Conservation (phyloP, 192 early-diverging fungal genomes). For the Coemansia sp. region DNA sequence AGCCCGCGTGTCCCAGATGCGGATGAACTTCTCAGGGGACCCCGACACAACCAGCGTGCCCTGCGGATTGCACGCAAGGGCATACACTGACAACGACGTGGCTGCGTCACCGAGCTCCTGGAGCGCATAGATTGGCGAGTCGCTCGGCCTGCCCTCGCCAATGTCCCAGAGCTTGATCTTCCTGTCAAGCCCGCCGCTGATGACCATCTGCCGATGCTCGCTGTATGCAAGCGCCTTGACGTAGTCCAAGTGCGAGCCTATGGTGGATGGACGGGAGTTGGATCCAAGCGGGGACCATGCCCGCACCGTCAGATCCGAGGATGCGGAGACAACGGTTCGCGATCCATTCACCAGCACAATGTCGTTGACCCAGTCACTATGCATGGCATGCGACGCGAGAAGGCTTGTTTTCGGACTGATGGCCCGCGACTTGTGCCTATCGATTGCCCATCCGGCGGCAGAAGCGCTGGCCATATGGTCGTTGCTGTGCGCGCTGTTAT, state of each 20-base stretch:
- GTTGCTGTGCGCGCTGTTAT: not conserved
- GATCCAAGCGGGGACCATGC: constrained; percentile 57
- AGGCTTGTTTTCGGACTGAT: constrained; percentile 62
- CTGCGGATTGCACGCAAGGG: constrained; percentile 75
- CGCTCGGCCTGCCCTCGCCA: constrained; percentile 53
- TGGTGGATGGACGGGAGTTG: constrained; percentile 41
- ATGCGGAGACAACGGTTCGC: constrained; percentile 75
- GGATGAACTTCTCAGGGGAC: constrained; percentile 89
- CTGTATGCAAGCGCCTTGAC: constrained; percentile 88
- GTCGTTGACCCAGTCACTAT: constrained; percentile 98
- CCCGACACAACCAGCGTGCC: constrained; percentile 85
- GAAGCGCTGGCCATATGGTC: not conserved
- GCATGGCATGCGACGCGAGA: constrained; percentile 70
- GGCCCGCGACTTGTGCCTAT: constrained; percentile 30
- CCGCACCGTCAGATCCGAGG: constrained; percentile 86
- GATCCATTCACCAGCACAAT: constrained; percentile 55
- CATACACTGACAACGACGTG: constrained; percentile 75
- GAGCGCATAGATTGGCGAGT: constrained; percentile 50
- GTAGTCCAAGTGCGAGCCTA: constrained; percentile 88
- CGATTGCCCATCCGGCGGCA: constrained; percentile 18
- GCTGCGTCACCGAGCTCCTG: constrained; percentile 41
- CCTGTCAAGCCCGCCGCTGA: constrained; percentile 88
- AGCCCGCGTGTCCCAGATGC: constrained; percentile 86
- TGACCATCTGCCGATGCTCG: constrained; percentile 69
- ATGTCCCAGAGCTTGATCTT: constrained; percentile 91